Base-by-base conservation (phyloP, 2,329 filamentous ascomycete genomes). In the Talaromyces sp. region DNA sequence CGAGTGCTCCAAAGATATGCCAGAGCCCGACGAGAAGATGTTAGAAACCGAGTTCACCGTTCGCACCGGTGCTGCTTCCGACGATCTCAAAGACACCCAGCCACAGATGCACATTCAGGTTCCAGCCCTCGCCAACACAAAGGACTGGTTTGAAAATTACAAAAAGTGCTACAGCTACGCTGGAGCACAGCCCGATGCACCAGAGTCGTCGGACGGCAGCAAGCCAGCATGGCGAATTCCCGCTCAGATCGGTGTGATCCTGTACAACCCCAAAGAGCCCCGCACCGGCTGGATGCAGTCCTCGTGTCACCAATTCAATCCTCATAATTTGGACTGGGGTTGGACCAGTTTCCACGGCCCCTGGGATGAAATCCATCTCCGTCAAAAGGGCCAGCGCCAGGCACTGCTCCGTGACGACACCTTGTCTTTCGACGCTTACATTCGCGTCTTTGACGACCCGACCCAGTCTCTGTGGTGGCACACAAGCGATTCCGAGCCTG, bases 231-330 rank as follows among this genome's bases (percentile, higher is more conserved):
- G 79, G 78, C 73, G 79, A 34, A 75, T 81, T 10, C 81, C 86
- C n/a, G 86, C 85, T 3, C 85, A 88, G 69, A 78, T 88, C 40
- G 82, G 82, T 44, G 81, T 88, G 28, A 81, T 87, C 54, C 75
- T 87, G 55, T 88, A 88, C 76, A 88, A 88, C 64, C 86, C 86
- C 0, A 76, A 79, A 30, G 86, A 88, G 66, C 86, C 86, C 53
- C 81, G 85, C 6, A 84, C 84, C 4, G 80, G 84, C 61, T 82
- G 82, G 69, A 81, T 80, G 67, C 79, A 83, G 60, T 82, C 80
- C 12, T 85, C 83, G 50, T 78, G 81, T 54, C 85, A 87, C 70
- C 83, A 85, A 60, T 88, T 86, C 72, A 83, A 82, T 66, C 78
- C 79, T 34, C 77, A 82, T 57, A 84, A 83, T 50, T 73, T 85